Base-by-base conservation (phyloP, 2,329 filamentous ascomycete species). In the Colletotrichum brevisporum region DNA sequence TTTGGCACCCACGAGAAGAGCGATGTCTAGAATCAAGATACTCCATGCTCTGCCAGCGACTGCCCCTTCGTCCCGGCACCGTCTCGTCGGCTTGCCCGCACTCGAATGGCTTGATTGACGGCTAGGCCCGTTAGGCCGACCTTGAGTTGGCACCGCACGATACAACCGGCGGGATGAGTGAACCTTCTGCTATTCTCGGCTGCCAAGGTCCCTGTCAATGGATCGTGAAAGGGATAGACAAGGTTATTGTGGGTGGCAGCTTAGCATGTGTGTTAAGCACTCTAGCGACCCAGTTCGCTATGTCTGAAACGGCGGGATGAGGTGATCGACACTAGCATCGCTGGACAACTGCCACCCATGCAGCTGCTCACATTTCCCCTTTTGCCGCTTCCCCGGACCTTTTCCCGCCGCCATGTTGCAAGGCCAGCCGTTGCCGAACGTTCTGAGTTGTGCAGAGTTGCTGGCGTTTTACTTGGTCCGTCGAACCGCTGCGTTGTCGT, bases 191-290 rank as follows among this genome's bases (percentile, higher is more conserved):
- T 62, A 62, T 47, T 62, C 39, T 62, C 15, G 21, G 59, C 48
- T 47, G 48, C 59, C 48, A 62, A 62, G 39, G 13, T 39, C 24
- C n/a, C 16, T 16, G n/a, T 18, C 16, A 16, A 54, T 62, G 48
- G 18, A 21, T 31, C 24, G n/a, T 52, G 27, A 41, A 18, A n/a
- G 21, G 6, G 24, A 9, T 6, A 45, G 31, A 31, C 31, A n/a
- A 47, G 26, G 24, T 31, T 8, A 31, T 58, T 31, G 3, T 31
- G 13, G n/a, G 21, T 10, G 15, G 15, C 27, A 36, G 31, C 55
- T 58, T 58, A 48, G 55, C 55, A 58, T 58, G 21, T 24, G 21
- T 58, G 10, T 31, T 58, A 48, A 58, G 55, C 18, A n/a, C 18
- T 47, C 41, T 21, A 16, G 24, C 18, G 24, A n/a, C 55, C 21